These are phyloP conservation scores for Sporothrix variecibatus DNA, from an alignment of 2,329 filamentous ascomycete species.

Conservation along the genomic window DNA sequence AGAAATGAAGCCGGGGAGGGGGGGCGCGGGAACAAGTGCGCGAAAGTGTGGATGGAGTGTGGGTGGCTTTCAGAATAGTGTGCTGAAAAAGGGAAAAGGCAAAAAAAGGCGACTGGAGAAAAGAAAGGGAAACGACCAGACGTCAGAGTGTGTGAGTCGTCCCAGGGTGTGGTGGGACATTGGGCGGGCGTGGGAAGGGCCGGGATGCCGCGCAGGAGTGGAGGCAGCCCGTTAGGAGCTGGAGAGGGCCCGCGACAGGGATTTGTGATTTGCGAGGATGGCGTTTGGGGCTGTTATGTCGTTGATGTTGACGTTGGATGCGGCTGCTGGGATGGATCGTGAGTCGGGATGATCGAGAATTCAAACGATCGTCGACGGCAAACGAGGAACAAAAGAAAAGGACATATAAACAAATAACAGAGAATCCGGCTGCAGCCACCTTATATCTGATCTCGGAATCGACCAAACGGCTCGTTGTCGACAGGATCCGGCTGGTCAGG, in stretches of 20 bases:
- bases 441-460: neutral
- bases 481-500: constrained; percentile 10
- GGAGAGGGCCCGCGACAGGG: neutral
- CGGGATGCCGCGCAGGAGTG: constrained; percentile 19
- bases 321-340: neutral
- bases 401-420: neutral
- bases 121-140: neutral
- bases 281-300: neutral
- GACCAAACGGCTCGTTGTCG: constrained; percentile 14
- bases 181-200: constrained; percentile 13
- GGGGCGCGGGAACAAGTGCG: neutral
- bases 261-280: neutral
- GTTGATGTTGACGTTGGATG: neutral
- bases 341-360: neutral
- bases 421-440: neutral
- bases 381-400: neutral
- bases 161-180: neutral
- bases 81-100: neutral
- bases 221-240: constrained; percentile 11
- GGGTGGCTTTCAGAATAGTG: neutral
- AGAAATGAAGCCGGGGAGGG: constrained; percentile 6
- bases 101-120: neutral
- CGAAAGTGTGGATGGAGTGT: constrained; percentile 7
- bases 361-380: constrained; percentile 1
- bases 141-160: neutral